These are phyloP conservation scores for Xylaria sp. DNA, from an alignment of 2,329 filamentous ascomycete species.

Conservation along the genomic window DNA sequence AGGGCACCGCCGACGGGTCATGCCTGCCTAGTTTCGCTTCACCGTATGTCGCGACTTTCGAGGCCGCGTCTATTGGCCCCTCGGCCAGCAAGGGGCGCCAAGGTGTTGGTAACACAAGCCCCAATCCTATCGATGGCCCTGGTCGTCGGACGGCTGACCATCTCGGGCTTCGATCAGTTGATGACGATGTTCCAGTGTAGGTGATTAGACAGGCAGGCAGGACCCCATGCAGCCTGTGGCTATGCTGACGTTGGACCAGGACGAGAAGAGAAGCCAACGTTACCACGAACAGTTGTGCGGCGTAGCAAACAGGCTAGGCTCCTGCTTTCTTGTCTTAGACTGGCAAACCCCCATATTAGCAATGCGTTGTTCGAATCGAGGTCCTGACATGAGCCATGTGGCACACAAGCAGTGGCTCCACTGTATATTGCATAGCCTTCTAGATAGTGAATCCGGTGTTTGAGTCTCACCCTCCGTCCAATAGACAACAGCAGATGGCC, in stretches of 20 bases:
- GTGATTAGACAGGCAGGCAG: conserved; percentile 11
- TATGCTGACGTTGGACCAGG: conserved; percentile 23
- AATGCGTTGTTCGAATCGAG: background rate
- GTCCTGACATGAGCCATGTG: background rate
- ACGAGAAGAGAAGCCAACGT: conserved; percentile 1
- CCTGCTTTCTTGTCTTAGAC: background rate
- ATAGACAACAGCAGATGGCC: background rate
- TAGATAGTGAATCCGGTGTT: background rate
- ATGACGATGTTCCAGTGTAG: conserved; percentile 7
- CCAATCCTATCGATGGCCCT: conserved; percentile 1
- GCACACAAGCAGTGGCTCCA: background rate
- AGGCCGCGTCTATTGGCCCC: conserved; percentile 14
- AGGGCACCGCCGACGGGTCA: conserved; percentile 16
- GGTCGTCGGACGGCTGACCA: conserved; percentile 8
- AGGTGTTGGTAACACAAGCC: conserved; percentile 11
- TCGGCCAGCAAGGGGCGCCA: conserved; percentile 14
- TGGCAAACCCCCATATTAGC: conserved; percentile 5
- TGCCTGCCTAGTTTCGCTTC: conserved; percentile 18
- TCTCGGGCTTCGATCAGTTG: conserved; percentile 4
- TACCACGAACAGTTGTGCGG: conserved; percentile 5
- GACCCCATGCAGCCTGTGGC: conserved; percentile 3
- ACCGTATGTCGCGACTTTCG: conserved; percentile 22
- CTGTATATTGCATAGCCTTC: background rate
- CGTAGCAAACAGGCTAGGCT: conserved; percentile 7
- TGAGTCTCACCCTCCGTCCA: background rate